Evolutionary conservation across 2,329 filamentous ascomycete species (phyloP).

Genomic region (Coccinonectria pachysandricola): DNA sequence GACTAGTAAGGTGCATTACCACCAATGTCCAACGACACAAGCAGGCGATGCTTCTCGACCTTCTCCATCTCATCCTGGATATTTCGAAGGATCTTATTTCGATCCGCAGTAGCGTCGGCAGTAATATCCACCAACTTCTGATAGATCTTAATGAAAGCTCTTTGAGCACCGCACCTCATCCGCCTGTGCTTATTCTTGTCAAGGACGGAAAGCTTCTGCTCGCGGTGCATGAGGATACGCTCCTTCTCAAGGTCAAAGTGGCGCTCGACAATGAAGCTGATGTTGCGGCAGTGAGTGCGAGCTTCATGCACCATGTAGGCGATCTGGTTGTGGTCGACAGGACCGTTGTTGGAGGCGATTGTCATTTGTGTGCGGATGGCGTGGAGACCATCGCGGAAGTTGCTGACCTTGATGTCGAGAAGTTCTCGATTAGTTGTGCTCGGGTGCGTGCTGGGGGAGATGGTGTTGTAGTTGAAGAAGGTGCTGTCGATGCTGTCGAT

Average conservation of each 20-base stretch:
- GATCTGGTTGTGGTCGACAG: not conserved
- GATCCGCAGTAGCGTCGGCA: not conserved
- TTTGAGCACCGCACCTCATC: not conserved
- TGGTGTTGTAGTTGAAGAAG: no score
- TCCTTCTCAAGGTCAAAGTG: constrained; percentile 6
- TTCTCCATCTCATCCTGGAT: not conserved
- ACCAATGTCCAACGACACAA: not conserved
- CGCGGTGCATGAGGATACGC: constrained; percentile 1
- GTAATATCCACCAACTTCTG: not conserved
- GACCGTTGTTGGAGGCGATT: not conserved
- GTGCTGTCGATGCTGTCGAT: no score
- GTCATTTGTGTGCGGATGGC: constrained; percentile 1
- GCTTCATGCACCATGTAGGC: not conserved
- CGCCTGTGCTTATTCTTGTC: not conserved
- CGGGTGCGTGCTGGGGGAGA: no score
- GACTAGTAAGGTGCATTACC: not conserved
- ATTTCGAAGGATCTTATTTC: not conserved
- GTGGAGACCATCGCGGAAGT: not conserved
- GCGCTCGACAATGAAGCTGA: constrained; percentile 1
- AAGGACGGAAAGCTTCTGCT: constrained; percentile 2
- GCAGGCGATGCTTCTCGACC: not conserved
- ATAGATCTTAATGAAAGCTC: not conserved
- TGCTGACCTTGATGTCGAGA: constrained; percentile 2
- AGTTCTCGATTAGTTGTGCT: no score
- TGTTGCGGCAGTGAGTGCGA: not conserved